Base-by-base conservation (phyloP, 208 protist genomes). In the Porcisia deanei region DNA sequence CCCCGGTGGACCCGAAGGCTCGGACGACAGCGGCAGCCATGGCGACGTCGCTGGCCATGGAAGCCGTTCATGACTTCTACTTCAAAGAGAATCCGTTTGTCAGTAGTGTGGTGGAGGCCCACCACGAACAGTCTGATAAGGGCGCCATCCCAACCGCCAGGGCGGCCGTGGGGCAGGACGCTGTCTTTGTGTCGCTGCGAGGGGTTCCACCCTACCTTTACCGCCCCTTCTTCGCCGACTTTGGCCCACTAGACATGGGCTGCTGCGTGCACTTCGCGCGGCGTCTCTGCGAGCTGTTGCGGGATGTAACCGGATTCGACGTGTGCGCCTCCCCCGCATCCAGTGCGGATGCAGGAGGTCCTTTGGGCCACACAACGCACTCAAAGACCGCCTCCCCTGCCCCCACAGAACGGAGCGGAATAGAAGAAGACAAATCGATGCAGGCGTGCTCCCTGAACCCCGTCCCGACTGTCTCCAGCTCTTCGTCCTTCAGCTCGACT, bases 201-300 rank as follows among this genome's bases (percentile, higher is more conserved):
- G 77, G 75, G 57, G 70, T 57, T 58, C 73, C 83, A 4, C 68
- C 64, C 45, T 92, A 97, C 80, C 53, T 91, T 39, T 98, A 99
- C 86, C 87, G 88, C 30, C 85, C 89, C 12, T 98, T 98, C 79
- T 98, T 94, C 75, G 92, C 91, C 3, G 97, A 99, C 79, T 99
- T 98, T 85, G 97, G 97, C 0, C 97, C 96, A 30, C 82, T 98
- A 3, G 94, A 98, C 68, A 67, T 98, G 37, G 84, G 85, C 74
- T 88, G 86, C 76, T 71, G 94, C 9, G 84, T 93, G 9, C 77
- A 85, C 30, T 94, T 97, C 54, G 95, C 89, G 20, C 82, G 86
- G 8, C 81, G 89, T 41, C 61, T 98, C 43, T 66, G 77, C 22
- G 45, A 60, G 34, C 63, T 91, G 71, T 74, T 94, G 55, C 72